These are phyloP conservation scores for Tetrapisispora taiwanensis DNA, from an alignment of 805 yeast genomes.

Conservation along the genomic window DNA sequence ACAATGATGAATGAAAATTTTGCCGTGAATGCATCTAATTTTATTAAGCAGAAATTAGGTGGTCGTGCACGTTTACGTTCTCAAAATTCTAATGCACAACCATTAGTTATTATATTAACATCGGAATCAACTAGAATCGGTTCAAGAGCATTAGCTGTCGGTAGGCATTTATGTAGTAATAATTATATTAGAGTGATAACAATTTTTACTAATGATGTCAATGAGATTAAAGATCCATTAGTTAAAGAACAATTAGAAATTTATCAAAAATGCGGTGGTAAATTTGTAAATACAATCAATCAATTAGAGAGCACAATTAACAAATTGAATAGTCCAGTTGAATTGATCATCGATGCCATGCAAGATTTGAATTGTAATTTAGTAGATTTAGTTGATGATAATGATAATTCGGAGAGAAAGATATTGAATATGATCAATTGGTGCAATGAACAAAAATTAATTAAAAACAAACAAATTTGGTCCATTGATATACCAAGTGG, in stretches of 20 bases:
- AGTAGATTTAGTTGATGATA: slow-evolving; percentile 9
- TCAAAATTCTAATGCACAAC: slow-evolving; percentile 70
- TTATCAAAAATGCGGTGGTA: slow-evolving; percentile 61
- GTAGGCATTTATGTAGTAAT: slow-evolving; percentile 52
- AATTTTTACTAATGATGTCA: slow-evolving; percentile 26
- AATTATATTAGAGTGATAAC: slow-evolving; percentile 63
- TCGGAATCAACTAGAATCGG: slow-evolving; percentile 69
- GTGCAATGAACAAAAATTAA: slow-evolving; percentile 40
- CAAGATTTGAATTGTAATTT: slow-evolving; percentile 74
- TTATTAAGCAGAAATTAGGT: slow-evolving; percentile 54
- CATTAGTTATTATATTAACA: slow-evolving; percentile 57
- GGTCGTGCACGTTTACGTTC: slow-evolving; percentile 56
- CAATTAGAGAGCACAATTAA: slow-evolving; percentile 32
- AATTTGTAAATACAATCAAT: slow-evolving; percentile 34
- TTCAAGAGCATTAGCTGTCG: slow-evolving; percentile 64
- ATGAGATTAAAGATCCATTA: slow-evolving; percentile 19
- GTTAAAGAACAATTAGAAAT: slow-evolving; percentile 43
- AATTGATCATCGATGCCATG: slow-evolving; percentile 69
- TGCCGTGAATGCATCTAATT: slow-evolving; percentile 52
- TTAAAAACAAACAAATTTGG: slow-evolving; percentile 17
- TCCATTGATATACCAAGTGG: slow-evolving; percentile 81
- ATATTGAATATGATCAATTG: slow-evolving; percentile 44
- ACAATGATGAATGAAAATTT: slow-evolving; percentile 50
- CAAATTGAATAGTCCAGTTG: slow-evolving; percentile 62
- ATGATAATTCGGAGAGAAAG: slow-evolving; percentile 8